Percentiles rank a stretch among this genome's conserved stretches.
Conservation (phyloP, 2,329 filamentous ascomycete species). For the Ceratocystis eucalypticola region DNA sequence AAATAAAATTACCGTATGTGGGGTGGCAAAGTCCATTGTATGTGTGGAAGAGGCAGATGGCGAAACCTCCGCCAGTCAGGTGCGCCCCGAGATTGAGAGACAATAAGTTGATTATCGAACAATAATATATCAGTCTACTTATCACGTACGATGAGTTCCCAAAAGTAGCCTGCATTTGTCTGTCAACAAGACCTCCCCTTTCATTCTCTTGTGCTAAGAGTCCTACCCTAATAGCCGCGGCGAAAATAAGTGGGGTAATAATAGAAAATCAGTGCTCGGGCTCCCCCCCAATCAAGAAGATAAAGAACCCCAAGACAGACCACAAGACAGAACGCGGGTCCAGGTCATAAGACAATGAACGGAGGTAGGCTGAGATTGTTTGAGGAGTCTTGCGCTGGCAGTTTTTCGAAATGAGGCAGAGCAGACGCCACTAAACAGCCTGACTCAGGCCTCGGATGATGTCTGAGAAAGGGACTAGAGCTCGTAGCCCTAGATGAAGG, state of each 20-base stretch:
- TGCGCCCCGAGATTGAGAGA: too few species aligned
- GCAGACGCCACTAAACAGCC: neutral
- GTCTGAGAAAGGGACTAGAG: neutral
- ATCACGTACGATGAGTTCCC: too few species aligned
- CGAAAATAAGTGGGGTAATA: neutral
- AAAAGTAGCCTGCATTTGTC: too few species aligned
- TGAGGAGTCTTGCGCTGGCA: slow-evolving; percentile 1
- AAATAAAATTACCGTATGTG: neutral
- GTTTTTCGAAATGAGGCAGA: neutral
- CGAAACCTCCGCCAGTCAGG: too few species aligned
- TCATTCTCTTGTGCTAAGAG: too few species aligned
- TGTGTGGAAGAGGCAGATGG: neutral
- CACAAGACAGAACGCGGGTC: neutral
- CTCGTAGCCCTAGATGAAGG: neutral
- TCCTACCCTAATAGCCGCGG: neutral
- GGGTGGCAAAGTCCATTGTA: neutral
- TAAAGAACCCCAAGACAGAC: neutral
- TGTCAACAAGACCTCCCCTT: too few species aligned
- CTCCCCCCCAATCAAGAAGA: neutral
- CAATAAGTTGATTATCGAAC: too few species aligned
- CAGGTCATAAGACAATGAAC: neutral
- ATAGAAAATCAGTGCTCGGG: neutral
- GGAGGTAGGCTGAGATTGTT: neutral
- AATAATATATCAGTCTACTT: too few species aligned
- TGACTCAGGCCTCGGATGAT: neutral